These are phyloP conservation scores for Kwoniella dejecticola DNA, from an alignment of 768 basidiomycete species.

Conservation along the genomic window DNA sequence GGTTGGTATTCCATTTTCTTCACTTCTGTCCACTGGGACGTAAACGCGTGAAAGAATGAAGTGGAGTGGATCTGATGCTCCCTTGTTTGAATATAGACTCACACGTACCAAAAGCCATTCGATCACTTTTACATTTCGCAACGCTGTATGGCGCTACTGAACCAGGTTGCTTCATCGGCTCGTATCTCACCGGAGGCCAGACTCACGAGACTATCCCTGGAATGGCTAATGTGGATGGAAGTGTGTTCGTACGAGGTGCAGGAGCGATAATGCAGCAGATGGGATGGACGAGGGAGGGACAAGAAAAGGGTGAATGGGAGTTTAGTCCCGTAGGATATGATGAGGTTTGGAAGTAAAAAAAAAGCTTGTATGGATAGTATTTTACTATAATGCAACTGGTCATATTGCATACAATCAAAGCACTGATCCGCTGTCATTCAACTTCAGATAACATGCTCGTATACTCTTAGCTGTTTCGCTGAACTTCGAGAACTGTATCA, in stretches of 20 bases:
- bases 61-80: no score
- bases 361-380: no score
- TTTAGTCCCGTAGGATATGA: constrained; percentile 40
- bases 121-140: constrained; percentile 33
- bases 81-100: constrained; percentile 31
- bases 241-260: constrained; percentile 37
- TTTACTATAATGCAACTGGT: no score
- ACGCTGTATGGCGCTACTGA: constrained; percentile 26
- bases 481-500: no score
- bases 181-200: constrained; percentile 17
- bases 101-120: constrained; percentile 43
- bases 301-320: constrained; percentile 38
- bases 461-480: no score
- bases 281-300: constrained; percentile 41
- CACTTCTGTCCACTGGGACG: not conserved
- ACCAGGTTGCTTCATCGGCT: constrained; percentile 27
- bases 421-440: no score
- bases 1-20: constrained; percentile 23
- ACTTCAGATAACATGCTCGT: no score
- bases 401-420: no score
- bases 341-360: constrained; percentile 38
- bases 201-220: constrained; percentile 37
- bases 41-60: no score
- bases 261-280: constrained; percentile 39
- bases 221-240: constrained; percentile 33